Conservation (phyloP, 192 early-diverging fungal genomes). For the Podila epicladia region DNA sequence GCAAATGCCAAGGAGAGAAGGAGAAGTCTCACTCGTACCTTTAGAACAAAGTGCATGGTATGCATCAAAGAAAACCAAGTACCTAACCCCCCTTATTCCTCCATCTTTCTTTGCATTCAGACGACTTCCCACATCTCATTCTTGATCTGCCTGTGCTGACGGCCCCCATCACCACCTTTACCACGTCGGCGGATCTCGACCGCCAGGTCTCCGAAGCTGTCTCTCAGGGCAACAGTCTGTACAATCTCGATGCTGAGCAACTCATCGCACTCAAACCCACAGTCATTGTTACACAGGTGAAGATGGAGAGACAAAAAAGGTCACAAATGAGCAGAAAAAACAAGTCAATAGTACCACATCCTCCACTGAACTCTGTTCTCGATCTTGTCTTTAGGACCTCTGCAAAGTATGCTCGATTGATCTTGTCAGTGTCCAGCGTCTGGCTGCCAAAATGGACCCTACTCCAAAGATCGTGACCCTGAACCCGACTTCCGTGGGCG, state of each 20-base stretch:
- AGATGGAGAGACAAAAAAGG: too few relatives aligned
- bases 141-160: conserved; percentile 58
- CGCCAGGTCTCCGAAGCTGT: conserved; percentile 60
- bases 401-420: conserved; percentile 65
- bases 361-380: background rate
- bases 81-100: too few relatives aligned
- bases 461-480: conserved; percentile 46
- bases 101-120: background rate
- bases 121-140: conserved; percentile 57
- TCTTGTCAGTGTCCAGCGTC: conserved; percentile 57
- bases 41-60: too few relatives aligned
- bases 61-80: too few relatives aligned
- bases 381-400: conserved; percentile 42
- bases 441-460: conserved; percentile 56
- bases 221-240: conserved; percentile 56
- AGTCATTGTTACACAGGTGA: conserved; percentile 61
- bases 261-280: conserved; percentile 55
- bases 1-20: background rate
- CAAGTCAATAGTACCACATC: background rate
- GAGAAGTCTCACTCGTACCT: background rate
- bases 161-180: conserved; percentile 54
- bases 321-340: too few relatives aligned
- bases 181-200: conserved; percentile 60
- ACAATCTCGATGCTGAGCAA: conserved; percentile 53
- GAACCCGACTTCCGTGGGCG: conserved; percentile 49